Conservation (phyloP, 495 filamentous ascomycete genomes). For the Aspergillus steynii region DNA sequence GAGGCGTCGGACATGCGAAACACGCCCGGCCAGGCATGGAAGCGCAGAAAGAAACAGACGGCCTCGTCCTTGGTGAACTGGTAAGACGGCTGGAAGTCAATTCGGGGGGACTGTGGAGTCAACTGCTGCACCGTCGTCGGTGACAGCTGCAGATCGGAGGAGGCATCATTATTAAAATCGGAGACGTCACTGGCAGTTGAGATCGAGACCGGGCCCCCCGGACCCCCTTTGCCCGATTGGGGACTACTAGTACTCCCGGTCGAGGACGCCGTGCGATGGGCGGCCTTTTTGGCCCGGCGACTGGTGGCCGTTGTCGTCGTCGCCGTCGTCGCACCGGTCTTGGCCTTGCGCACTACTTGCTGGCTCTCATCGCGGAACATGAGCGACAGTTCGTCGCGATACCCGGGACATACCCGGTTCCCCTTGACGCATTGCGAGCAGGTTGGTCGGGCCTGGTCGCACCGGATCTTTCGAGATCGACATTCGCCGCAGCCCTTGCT, state of each 20-base stretch:
- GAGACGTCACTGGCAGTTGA: conserved; percentile 7
- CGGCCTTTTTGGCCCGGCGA: conserved; percentile 19
- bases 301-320: not conserved
- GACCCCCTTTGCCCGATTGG: conserved; percentile 2
- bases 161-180: conserved; percentile 15
- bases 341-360: conserved; percentile 64
- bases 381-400: conserved; percentile 65
- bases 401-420: conserved; percentile 66
- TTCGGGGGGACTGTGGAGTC: conserved; percentile 2
- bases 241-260: conserved; percentile 14
- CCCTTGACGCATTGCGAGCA: conserved; percentile 71
- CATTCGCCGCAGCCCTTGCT: conserved; percentile 74
- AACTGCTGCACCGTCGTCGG: conserved; percentile 8
- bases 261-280: conserved; percentile 13
- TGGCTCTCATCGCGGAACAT: conserved; percentile 76
- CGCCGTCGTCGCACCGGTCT: conserved; percentile 31
- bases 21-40: conserved; percentile 39
- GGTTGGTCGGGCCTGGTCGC: conserved; percentile 63
- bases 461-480: conserved; percentile 64
- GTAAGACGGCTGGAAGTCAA: conserved; percentile 24
- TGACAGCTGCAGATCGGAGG: conserved; percentile 18
- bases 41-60: conserved; percentile 44
- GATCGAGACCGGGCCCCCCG: not conserved
- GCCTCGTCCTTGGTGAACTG: conserved; percentile 37
- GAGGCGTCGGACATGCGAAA: conserved; percentile 32